A percentile compares a stretch with the other conserved stretches of the same genome.
These are phyloP conservation scores for Caloboletus firmus DNA, from an alignment of 1,284 basidiomycete species.

Conservation along the genomic window DNA sequence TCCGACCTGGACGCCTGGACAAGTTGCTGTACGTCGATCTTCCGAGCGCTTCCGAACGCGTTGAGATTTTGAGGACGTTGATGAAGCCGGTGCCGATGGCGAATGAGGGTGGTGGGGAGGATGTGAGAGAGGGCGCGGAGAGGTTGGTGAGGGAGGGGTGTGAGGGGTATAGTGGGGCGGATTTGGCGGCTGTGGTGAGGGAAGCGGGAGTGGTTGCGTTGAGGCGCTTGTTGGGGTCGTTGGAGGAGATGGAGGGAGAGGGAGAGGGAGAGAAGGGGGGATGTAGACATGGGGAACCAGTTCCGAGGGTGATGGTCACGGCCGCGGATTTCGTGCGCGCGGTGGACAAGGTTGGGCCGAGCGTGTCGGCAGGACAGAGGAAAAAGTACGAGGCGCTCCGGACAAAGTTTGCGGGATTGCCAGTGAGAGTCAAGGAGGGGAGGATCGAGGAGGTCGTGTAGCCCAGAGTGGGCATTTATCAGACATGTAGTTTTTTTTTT, in stretches of 20 bases:
- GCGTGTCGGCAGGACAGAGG: slow-evolving; percentile 81
- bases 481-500: background rate
- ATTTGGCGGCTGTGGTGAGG: slow-evolving; percentile 82
- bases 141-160: slow-evolving; percentile 59
- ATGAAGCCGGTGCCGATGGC: slow-evolving; percentile 74
- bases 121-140: slow-evolving; percentile 38
- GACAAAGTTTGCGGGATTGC: slow-evolving; percentile 77
- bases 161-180: slow-evolving; percentile 89
- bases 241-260: slow-evolving; percentile 47
- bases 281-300: slow-evolving; percentile 16
- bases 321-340: slow-evolving; percentile 74
- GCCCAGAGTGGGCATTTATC: no score
- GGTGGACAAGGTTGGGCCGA: slow-evolving; percentile 82
- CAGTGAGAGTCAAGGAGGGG: slow-evolving; percentile 41
- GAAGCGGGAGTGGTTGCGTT: slow-evolving; percentile 90
- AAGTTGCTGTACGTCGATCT: slow-evolving; percentile 97
- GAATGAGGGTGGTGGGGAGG: slow-evolving; percentile 15
- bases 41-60: slow-evolving; percentile 74
- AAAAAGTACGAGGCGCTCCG: slow-evolving; percentile 79
- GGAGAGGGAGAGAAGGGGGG: background rate
- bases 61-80: slow-evolving; percentile 79
- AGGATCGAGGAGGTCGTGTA: slow-evolving; percentile 19
- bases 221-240: slow-evolving; percentile 63
- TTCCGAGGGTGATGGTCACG: slow-evolving; percentile 47
- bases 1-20: slow-evolving; percentile 92